A percentile compares a stretch with the other conserved stretches of the same genome.
Evolutionary conservation across 78 protist species (phyloP).

Genomic region (Dictyostelium purpureum): DNA sequence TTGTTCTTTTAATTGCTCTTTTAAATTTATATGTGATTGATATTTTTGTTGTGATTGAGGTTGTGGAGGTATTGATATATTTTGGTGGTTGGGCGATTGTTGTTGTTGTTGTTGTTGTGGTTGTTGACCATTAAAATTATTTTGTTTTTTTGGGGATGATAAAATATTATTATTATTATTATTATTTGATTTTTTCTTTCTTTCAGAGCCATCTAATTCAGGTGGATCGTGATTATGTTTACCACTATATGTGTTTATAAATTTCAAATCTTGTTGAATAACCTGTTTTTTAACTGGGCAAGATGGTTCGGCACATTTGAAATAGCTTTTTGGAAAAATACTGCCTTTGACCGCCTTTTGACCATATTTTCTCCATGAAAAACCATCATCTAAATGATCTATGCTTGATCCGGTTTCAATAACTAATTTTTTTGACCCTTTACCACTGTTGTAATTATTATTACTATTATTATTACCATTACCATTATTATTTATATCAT

Average conservation of each 20-base stretch:
- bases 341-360: constrained; percentile 68
- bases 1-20: neutral
- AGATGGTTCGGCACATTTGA: constrained; percentile 49
- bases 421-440: constrained; percentile 32
- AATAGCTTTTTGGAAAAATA: constrained; percentile 47
- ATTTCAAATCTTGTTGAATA: constrained; percentile 30
- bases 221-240: constrained; percentile 61
- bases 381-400: constrained; percentile 75
- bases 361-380: constrained; percentile 77
- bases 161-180: neutral
- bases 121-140: neutral
- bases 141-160: neutral
- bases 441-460: neutral
- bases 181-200: constrained; percentile 9
- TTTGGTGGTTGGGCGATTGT: neutral
- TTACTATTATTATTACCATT: constrained; percentile 1
- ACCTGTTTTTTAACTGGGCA: constrained; percentile 62
- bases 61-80: neutral
- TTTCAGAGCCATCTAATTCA: constrained; percentile 5
- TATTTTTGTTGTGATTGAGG: neutral
- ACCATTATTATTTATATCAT: neutral
- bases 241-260: constrained; percentile 40
- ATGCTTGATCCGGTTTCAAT: constrained; percentile 51
- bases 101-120: neutral
- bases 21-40: too few relatives aligned